Evolutionary conservation across 805 yeast genomes (phyloP), one percentile per base, ranked within the genome.

Genomic region (Myxozyma melibiosi): DNA sequence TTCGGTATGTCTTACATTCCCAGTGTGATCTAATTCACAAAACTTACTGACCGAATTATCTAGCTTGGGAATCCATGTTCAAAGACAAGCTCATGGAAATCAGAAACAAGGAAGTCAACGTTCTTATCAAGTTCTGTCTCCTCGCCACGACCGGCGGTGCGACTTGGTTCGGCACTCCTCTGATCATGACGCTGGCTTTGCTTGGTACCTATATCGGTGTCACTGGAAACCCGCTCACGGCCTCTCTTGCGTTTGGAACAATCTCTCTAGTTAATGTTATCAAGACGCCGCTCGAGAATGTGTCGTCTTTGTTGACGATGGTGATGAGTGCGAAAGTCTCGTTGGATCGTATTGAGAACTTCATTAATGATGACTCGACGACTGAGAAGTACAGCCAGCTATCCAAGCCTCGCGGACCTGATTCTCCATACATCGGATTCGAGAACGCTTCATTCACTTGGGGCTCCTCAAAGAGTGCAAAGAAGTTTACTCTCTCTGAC

Each of bases 261-360:
- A 76, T 90, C 59, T 86, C 96, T 0, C 75, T 90, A 49, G 89
- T 90, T 74, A 83, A 85, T 45, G 76, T 88, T 64, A 78, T 90
- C 71, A 84, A 89, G 74, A 77, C 81, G 47, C 96, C 97, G n/a
- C 76, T 90, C 66, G 96, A 88, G 70, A 87, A 85, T 69, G 77
- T 90, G 61, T 82, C 92, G 33, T 91, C 87, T 70, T 86, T 89
- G 91, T 75, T 89, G 31, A 82, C 90, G 39, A 81, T 79, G 66
- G 86, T 85, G 28, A 82, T 88, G 54, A 95, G 89, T 70, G 84
- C 94, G 11, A 86, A 86, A 72, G 96, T 89, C 25, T 89, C 96
- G 1, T 70, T 90, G 55, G 91, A 88, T 70, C 85, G 96, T 80
- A 83, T 90, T 44, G 80, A 77, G 58, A 83, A 82, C 16, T 89